Evolutionary conservation across 2,329 filamentous ascomycete genomes (phyloP).

Genomic region (Calonectria montana): DNA sequence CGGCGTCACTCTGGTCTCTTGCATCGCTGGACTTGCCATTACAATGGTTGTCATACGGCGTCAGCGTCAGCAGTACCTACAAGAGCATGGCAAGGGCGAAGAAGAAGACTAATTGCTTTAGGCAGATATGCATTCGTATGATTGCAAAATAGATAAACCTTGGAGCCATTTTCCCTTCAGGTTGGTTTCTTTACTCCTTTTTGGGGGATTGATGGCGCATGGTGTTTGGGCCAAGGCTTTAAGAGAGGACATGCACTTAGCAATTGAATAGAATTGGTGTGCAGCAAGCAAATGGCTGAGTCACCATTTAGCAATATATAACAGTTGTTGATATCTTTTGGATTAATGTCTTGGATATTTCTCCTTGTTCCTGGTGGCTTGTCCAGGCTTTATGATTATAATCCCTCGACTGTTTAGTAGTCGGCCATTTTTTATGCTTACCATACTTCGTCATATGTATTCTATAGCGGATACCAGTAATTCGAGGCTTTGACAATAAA

Average conservation of each 20-base stretch:
- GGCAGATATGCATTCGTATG: neutral
- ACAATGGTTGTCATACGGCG: slow-evolving; percentile 77
- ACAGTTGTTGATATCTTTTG: neutral
- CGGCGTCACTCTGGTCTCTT: slow-evolving; percentile 79
- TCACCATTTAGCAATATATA: neutral
- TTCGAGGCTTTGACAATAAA: neutral
- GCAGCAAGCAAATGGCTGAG: neutral
- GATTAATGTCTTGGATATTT: neutral
- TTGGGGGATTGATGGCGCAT: too few species aligned
- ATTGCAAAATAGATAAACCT: neutral
- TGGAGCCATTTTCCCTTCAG: too few species aligned
- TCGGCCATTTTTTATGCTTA: slow-evolving; percentile 16
- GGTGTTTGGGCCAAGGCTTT: neutral
- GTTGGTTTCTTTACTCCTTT: neutral
- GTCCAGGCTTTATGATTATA: slow-evolving; percentile 23
- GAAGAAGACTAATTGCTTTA: slow-evolving; percentile 50
- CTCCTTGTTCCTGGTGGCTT: slow-evolving; percentile 3
- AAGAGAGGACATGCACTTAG: neutral
- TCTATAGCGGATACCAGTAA: neutral
- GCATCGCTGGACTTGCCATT: slow-evolving; percentile 74
- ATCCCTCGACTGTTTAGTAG: slow-evolving; percentile 20
- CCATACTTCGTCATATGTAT: slow-evolving; percentile 1
- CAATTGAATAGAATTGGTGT: neutral
- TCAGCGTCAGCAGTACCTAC: slow-evolving; percentile 57
- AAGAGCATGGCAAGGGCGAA: slow-evolving; percentile 51